These are phyloP conservation scores for Leersia perrieri DNA, from an alignment of 176 grass and related monocot species.

Conservation along the genomic window DNA sequence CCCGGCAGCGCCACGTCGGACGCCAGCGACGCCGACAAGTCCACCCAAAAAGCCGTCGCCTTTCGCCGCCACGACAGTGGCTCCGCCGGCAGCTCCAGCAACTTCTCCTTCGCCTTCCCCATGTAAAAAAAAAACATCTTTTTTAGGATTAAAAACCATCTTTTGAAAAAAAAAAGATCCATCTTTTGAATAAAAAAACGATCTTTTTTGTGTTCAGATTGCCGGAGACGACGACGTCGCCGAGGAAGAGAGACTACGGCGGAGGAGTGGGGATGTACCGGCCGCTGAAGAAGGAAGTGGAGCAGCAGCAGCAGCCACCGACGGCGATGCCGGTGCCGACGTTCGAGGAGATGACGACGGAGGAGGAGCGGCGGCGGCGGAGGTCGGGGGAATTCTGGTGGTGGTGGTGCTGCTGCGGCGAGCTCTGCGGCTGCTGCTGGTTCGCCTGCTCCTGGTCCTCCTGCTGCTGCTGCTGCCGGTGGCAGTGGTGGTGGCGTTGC, in stretches of 20 bases:
- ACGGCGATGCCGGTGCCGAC: not conserved
- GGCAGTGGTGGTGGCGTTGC: slow-evolving; percentile 3
- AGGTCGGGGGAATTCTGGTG: too few species aligned
- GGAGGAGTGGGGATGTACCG: slow-evolving; percentile 11
- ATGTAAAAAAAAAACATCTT: too few species aligned
- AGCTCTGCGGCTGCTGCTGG: slow-evolving; percentile 46
- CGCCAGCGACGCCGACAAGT: not conserved
- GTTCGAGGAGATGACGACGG: slow-evolving; percentile 52
- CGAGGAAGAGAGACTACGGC: slow-evolving; percentile 40
- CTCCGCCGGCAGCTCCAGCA: slow-evolving; percentile 55
- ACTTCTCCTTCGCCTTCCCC: slow-evolving; percentile 77
- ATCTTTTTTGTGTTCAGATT: too few species aligned
- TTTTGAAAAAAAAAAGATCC: too few species aligned
- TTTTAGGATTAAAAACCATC: too few species aligned
- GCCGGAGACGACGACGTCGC: slow-evolving; percentile 29
- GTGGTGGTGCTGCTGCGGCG: slow-evolving; percentile 37
- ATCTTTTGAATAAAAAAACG: too few species aligned
- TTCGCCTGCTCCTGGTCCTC: slow-evolving; percentile 36
- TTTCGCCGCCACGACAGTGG: slow-evolving; percentile 31
- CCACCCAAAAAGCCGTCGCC: not conserved
- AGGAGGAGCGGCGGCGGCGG: slow-evolving; percentile 33
- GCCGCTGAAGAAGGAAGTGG: slow-evolving; percentile 26
- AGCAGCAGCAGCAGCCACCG: not conserved
- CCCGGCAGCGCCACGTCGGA: slow-evolving; percentile 31
- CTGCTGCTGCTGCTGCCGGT: slow-evolving; percentile 18